Percentiles rank a stretch among this genome's conserved stretches.
Conservation (phyloP, 345 rosid genomes). For the Melaleuca quinquenervia region DNA sequence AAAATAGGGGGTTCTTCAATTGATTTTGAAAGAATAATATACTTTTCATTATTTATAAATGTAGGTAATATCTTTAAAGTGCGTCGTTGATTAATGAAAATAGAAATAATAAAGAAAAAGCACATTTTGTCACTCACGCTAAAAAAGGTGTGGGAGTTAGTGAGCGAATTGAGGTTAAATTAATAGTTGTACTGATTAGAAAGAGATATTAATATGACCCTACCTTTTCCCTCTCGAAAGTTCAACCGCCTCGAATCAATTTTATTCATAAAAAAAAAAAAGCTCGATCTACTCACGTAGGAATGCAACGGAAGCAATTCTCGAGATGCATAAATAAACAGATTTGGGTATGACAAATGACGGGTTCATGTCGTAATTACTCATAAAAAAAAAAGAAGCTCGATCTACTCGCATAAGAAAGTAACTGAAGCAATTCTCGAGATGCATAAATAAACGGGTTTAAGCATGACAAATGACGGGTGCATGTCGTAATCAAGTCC, state of each 20-base stretch:
- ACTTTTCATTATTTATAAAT: not conserved
- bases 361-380: not conserved
- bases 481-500: not conserved
- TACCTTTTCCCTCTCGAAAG: not conserved
- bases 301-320: not conserved
- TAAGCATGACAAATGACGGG: not conserved
- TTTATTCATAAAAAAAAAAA: not conserved
- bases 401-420: not conserved
- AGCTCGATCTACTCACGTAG: not conserved
- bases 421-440: not conserved
- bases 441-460: not conserved
- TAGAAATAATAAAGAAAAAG: not conserved
- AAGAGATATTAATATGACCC: not conserved
- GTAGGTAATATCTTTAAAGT: not conserved
- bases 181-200: not conserved
- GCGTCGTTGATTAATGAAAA: not conserved
- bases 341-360: not conserved
- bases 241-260: not conserved
- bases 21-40: not conserved
- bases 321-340: not conserved
- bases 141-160: not conserved
- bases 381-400: not conserved
- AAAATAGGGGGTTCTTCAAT: not conserved
- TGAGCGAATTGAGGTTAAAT: not conserved
- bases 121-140: rapidly evolving